Evolutionary conservation across 371 early-diverging fungal species (phyloP), one percentile per base, ranked within the genome.

Genomic region (Mortierella sp.): DNA sequence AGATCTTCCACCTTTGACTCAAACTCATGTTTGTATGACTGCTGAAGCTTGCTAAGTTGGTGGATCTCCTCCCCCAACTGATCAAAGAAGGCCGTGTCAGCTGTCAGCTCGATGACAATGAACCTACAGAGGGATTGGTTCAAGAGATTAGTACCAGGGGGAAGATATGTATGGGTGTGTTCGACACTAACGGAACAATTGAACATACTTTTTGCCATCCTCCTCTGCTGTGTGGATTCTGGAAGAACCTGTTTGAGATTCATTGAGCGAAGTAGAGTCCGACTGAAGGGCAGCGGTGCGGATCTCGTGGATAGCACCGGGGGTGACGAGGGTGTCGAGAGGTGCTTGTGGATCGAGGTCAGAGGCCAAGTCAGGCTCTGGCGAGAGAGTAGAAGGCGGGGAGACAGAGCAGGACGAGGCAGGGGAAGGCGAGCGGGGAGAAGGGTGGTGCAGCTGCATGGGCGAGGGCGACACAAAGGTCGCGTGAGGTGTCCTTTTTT

Each of bases 31-130:
- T 56, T 73, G 46, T 12, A 83, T 70, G 45, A 63, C 65, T 60
- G 63, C 59, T 79, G 85, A 73, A 61, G 84, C 40, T 48, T 63
- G 53, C 43, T 80, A 63, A 56, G 81, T 78, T 74, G 80, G 2
- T 80, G 60, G 5, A 89, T 45, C 63, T 86, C 87, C 16, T 80
- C 76, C 54, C 83, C 80, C 47, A 89, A 52, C 39, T 80, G 79
- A 54, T 82, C 78, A 72, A 89, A 87, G 57, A 89, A 89, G 43
- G 85, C 87, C 25, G 86, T 83, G 54, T 89, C 89, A 13, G 79
- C 81, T 47, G 85, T 81, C 34, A 88, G 57, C 44, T 88, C 86
- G 43, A 88, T 82, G 25, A 85, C 83, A 1, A 88, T 44, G 2
- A 81, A 78, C 25, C 85, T 84, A 56, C 19, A 8, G 12, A 16